Evolutionary conservation across 768 basidiomycete species (phyloP), one percentile per base, ranked within the genome.

Genomic region (Amanita fuliginea): DNA sequence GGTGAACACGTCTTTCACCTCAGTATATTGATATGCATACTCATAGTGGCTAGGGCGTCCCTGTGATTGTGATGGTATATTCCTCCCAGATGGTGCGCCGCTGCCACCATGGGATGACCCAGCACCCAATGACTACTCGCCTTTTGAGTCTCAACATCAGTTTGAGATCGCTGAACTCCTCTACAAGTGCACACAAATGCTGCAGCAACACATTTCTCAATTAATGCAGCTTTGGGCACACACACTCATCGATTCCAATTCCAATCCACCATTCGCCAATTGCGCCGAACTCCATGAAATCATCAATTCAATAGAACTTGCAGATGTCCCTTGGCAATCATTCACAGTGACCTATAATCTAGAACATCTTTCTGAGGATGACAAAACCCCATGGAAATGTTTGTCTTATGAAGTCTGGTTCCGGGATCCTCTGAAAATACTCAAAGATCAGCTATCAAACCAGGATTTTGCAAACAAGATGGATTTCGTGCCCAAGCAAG

Each of bases 401-500:
- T 43, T 55, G 24, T 43, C 45, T 2, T 65, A 57, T 26, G 55
- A 63, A 19, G 55, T 67, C 19, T 64, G 61, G 60, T 66, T 53
- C 46, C 51, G 57, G 1, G 46, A 60, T 26, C 57, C 59, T 0
- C 46, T 46, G 10, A 11, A 46, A 18, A 36, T 54, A 39, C 22
- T 22, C 22, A 22, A 22, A 4, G 4, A 22, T 22, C 48, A 47
- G 34, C 35, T 54, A 28, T 42, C 45, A 3, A 57, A 53, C 2
- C 46, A 46, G 1, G 28, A 53, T 22, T 54, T 56, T 47, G 42
- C 26, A 0, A 21, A 53, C 16, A 11, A 55, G 11, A 53, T 63
- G 26, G 59, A 64, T 43, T 47, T 67, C 73, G 0, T 57, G 51
- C 1, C 54, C 63, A n/a, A 62, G 68, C 8, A 68, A 73, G 48